Conservation (phyloP, 2,329 filamentous ascomycete species). For the Aspergillus tubingensis region DNA sequence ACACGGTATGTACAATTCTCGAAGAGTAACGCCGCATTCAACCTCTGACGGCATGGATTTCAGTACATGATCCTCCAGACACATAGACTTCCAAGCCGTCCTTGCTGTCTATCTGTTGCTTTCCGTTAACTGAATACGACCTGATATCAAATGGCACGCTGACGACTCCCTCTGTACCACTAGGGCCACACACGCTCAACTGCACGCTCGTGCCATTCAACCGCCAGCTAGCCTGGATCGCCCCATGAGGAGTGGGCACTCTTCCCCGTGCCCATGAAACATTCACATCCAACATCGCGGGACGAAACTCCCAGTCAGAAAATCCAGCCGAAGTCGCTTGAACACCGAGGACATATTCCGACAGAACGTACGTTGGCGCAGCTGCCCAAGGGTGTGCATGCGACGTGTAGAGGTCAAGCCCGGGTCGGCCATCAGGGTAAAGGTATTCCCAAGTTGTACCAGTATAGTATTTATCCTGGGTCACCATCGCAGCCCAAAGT, state of each 20-base stretch:
- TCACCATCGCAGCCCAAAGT: slow-evolving; percentile 49
- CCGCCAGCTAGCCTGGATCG: slow-evolving; percentile 8
- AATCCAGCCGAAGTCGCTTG: slow-evolving; percentile 4
- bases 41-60: background rate
- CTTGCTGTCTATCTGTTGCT: background rate
- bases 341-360: slow-evolving; percentile 26
- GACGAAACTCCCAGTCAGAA: slow-evolving; percentile 3
- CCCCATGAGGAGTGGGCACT: slow-evolving; percentile 6
- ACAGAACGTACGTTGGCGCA: slow-evolving; percentile 50
- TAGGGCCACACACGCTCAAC: slow-evolving; percentile 1
- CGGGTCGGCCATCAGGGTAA: slow-evolving; percentile 41
- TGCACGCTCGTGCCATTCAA: background rate
- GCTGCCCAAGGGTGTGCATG: slow-evolving; percentile 50
- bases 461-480: slow-evolving; percentile 36
- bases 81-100: background rate
- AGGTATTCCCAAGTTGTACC: slow-evolving; percentile 53
- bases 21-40: background rate
- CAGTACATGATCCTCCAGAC: background rate
- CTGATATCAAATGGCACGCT: background rate
- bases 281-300: slow-evolving; percentile 3
- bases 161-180: background rate
- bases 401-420: slow-evolving; percentile 47
- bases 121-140: background rate
- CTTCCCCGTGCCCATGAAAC: slow-evolving; percentile 6
- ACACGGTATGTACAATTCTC: background rate